phyloP scores from a whole-genome alignment of 139 green algal genomes.

The Desmodesmus armatus region DNA sequence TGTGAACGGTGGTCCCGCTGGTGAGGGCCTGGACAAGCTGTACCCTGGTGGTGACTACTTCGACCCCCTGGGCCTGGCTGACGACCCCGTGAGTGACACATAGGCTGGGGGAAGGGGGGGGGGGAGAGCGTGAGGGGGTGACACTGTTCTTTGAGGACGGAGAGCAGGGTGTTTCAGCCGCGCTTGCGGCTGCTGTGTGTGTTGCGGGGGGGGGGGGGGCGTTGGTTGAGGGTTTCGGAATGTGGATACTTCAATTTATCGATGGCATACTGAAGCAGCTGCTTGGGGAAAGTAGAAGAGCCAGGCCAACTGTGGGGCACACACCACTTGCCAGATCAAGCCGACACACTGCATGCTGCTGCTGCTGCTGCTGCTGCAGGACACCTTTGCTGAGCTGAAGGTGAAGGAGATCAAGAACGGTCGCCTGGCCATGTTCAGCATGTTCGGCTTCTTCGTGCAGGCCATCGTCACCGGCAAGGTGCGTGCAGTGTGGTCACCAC shows the following conservation, averaged over 20 bases:
- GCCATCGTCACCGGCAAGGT: slow-evolving; percentile 85
- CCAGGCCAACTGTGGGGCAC: not conserved
- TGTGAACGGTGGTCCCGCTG: slow-evolving; percentile 73
- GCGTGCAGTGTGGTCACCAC: too few relatives aligned
- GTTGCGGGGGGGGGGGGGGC: too few relatives aligned
- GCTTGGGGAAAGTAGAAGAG: not conserved
- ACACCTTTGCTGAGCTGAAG: slow-evolving; percentile 75
- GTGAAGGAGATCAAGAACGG: slow-evolving; percentile 97
- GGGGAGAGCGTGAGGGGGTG: too few relatives aligned
- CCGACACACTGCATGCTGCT: not conserved
- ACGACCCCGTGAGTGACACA: slow-evolving; percentile 76
- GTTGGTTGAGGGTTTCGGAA: too few relatives aligned
- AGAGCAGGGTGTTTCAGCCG: too few relatives aligned
- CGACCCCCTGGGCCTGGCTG: slow-evolving; percentile 81
- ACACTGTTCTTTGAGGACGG: too few relatives aligned
- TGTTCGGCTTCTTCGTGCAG: slow-evolving; percentile 71
- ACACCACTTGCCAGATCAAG: not conserved
- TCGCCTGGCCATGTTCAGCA: slow-evolving; percentile 59
- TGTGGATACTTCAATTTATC: too few relatives aligned
- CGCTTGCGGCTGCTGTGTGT: too few relatives aligned
- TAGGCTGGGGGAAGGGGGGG: too few relatives aligned
- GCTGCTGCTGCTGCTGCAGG: slow-evolving; percentile 9
- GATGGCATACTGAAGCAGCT: not conserved
- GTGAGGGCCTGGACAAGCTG: slow-evolving; percentile 31
- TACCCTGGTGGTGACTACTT: slow-evolving; percentile 29